A percentile compares a stretch with the other conserved stretches of the same genome.
Evolutionary conservation across 2,329 filamentous ascomycete genomes (phyloP).

Genomic region (Dactylellina parvicollis): DNA sequence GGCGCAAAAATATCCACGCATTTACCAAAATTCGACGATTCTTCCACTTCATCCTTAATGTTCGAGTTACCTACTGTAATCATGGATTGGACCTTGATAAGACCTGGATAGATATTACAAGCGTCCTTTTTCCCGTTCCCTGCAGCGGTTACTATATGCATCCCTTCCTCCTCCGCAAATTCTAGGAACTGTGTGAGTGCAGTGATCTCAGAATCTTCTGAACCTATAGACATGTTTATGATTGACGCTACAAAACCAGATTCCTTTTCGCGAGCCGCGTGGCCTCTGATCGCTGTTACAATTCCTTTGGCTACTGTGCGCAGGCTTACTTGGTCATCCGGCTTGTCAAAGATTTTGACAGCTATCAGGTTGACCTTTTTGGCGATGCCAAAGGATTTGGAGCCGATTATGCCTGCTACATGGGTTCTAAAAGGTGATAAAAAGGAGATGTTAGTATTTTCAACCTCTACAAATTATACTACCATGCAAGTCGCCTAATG

Average conservation of each 20-base stretch:
- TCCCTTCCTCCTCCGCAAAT: neutral
- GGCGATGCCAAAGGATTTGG: neutral
- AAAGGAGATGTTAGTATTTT: neutral
- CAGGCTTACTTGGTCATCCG: neutral
- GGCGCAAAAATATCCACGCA: slow-evolving; percentile 67
- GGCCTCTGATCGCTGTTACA: neutral
- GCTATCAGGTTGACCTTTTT: neutral
- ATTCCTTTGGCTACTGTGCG: neutral
- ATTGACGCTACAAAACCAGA: neutral
- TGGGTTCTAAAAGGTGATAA: neutral
- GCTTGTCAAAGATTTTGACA: neutral
- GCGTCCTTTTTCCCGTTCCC: slow-evolving; percentile 10
- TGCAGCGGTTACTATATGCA: neutral
- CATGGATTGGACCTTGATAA: slow-evolving; percentile 12
- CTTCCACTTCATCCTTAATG: slow-evolving; percentile 10
- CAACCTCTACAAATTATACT: no score
- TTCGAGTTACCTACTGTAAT: slow-evolving; percentile 19
- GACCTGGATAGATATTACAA: slow-evolving; percentile 9
- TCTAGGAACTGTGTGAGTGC: neutral
- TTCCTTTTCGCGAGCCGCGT: neutral
- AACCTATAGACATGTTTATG: slow-evolving; percentile 7
- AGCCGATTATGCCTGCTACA: slow-evolving; percentile 8
- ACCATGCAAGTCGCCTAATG: neutral
- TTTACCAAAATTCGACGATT: slow-evolving; percentile 1
- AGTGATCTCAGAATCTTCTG: neutral